Evolutionary conservation across 495 filamentous ascomycete species (phyloP).

Genomic region (Penicillium longicatenatum): DNA sequence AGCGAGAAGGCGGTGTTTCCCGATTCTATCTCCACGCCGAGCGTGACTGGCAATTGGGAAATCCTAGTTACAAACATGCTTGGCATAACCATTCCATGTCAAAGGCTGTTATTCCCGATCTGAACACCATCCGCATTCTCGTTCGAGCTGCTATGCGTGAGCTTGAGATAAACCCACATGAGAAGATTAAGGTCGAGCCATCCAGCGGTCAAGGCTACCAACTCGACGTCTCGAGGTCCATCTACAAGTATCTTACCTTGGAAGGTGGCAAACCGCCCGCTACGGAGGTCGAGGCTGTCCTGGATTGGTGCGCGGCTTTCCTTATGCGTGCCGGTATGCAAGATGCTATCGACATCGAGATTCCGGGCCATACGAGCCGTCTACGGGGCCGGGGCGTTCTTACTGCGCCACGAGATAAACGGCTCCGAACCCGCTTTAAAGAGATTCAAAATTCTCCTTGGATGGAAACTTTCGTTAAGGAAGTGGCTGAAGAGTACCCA

Average conservation of each 20-base stretch:
- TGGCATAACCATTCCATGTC: constrained; percentile 29
- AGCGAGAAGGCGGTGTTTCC: constrained; percentile 34
- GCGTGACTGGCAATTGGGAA: constrained; percentile 23
- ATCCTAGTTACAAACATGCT: constrained; percentile 32
- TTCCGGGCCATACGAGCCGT: constrained; percentile 31
- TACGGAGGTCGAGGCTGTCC: constrained; percentile 22
- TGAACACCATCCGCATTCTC: constrained; percentile 47
- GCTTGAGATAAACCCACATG: constrained; percentile 10
- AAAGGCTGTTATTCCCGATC: constrained; percentile 37
- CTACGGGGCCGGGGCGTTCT: constrained; percentile 18
- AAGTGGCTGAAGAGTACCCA: not conserved
- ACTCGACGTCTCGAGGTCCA: not conserved
- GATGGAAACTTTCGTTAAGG: constrained; percentile 4
- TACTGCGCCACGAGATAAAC: not conserved
- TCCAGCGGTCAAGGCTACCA: constrained; percentile 6
- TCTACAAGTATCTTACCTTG: not conserved
- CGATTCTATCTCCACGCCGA: constrained; percentile 29
- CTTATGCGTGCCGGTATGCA: constrained; percentile 37
- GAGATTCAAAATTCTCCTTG: constrained; percentile 13
- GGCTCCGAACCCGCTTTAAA: constrained; percentile 1
- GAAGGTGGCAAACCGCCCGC: constrained; percentile 13
- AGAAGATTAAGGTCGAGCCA: not conserved
- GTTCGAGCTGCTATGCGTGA: constrained; percentile 39
- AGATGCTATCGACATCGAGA: constrained; percentile 39
- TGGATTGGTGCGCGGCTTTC: constrained; percentile 41